Percentiles rank a stretch among this genome's conserved stretches.
Evolutionary conservation across 108 stramenopile genomes (phyloP).

Genomic region (Nannochloropsis gaditana): DNA sequence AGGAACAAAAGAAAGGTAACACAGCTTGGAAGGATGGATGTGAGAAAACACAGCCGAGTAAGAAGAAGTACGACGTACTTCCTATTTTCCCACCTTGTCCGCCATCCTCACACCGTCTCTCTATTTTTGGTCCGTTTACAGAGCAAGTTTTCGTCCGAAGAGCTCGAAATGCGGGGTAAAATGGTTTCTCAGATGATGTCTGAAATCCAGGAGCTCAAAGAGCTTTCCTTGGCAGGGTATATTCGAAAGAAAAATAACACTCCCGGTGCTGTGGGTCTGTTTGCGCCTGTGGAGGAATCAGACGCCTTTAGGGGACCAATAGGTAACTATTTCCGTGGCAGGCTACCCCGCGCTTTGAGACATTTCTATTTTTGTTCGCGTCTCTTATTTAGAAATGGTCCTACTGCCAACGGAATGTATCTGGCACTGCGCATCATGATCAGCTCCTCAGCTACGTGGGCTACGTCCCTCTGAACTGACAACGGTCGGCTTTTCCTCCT

Average conservation of each 20-base stretch:
- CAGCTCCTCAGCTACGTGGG: not conserved
- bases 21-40: not conserved
- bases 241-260: slow-evolving; percentile 51
- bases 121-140: slow-evolving; percentile 27
- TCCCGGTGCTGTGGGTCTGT: slow-evolving; percentile 50
- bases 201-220: slow-evolving; percentile 75
- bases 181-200: slow-evolving; percentile 64
- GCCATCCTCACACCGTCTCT: not conserved
- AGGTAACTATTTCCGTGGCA: slow-evolving; percentile 15
- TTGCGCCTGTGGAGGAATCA: slow-evolving; percentile 50
- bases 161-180: slow-evolving; percentile 69
- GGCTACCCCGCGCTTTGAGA: no score
- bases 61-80: no score
- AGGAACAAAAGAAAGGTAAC: slow-evolving; percentile 61
- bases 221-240: slow-evolving; percentile 65
- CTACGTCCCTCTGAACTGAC: no score
- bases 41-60: not conserved
- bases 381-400: no score
- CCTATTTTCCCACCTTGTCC: no score
- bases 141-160: slow-evolving; percentile 72
- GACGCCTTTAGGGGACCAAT: slow-evolving; percentile 35
- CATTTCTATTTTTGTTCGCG: no score
- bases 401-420: no score
- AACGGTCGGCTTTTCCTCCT: slow-evolving; percentile 18
- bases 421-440: no score